Evolutionary conservation across 495 filamentous ascomycete species (phyloP), one percentile per base, ranked within the genome.

Genomic region (Chaetomium cochliodes): DNA sequence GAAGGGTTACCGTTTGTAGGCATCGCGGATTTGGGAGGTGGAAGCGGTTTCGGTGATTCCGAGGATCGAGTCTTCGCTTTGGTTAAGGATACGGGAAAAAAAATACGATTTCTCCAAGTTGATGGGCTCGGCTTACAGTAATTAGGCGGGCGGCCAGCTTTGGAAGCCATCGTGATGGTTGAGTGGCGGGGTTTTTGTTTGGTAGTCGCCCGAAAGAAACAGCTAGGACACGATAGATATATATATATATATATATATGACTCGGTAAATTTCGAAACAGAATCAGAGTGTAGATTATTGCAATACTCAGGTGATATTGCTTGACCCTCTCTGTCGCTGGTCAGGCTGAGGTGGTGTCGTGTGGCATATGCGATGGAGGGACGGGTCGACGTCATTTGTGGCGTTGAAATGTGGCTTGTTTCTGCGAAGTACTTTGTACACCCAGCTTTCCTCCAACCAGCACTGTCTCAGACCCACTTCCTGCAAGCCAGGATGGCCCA

Each of bases 1-100:
- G 2, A 25, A 20, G 12, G 11, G 4, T 30, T 67, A 92, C 90
- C 88, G 87, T 76, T 98, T 98, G 79, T 98, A 98, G 58, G 92
- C 94, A 80, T 88, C 91, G 67, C 96, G 91, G 72, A 98, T 92
- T 72, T 98, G 90, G 72, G 89, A 86, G 63, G 87, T 85, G 8
- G 85, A 88, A 39, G 94, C 92, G 66, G 83, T 88, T 23, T 88
- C 81, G 52, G 88, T 75, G 63, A 98, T 72, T 53, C 89, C 90
- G 41, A 98, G 86, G 67, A 89, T 84, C 26, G 79, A 78, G 74
- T 90, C 87, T 44, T 89, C 68, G 76, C 68, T 25, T 58, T 62
- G 62, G 73, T 72, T 54, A 64, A 58, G 64, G 60, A 46, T 28
- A 13, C 49, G 23, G 23, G 39, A 44, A 15, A 13, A 39, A 37